phyloP scores from a whole-genome alignment of 768 basidiomycete species.

The Suillus cothurnatus region DNA sequence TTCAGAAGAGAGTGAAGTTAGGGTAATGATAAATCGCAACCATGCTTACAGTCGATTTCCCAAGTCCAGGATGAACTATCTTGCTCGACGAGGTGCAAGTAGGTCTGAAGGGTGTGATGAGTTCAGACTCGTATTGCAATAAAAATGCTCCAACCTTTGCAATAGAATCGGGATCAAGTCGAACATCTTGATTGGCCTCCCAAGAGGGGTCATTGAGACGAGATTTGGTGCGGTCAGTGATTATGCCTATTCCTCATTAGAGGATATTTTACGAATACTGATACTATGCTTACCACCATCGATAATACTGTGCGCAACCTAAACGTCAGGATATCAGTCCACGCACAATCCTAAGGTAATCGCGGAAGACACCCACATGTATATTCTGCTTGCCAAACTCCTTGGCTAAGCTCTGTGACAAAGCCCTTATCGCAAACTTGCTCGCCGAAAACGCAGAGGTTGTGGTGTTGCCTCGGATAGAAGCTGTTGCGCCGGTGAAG shows the following conservation, averaged over 20 bases:
- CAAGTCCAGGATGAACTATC: slow-evolving; percentile 76
- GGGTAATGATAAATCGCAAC: neutral
- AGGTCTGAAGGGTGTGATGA: slow-evolving; percentile 45
- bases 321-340: slow-evolving; percentile 8
- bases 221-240: slow-evolving; percentile 37
- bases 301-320: too few relatives aligned
- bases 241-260: neutral
- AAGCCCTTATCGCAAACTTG: slow-evolving; percentile 62
- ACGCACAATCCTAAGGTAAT: neutral
- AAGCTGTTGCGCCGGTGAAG: slow-evolving; percentile 76
- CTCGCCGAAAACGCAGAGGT: slow-evolving; percentile 67
- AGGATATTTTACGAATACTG: neutral
- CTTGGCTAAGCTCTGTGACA: slow-evolving; percentile 73
- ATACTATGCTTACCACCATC: neutral
- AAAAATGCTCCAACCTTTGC: slow-evolving; percentile 51
- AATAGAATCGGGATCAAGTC: slow-evolving; percentile 67
- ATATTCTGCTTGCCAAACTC: slow-evolving; percentile 77
- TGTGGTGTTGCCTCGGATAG: slow-evolving; percentile 57
- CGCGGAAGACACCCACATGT: slow-evolving; percentile 46
- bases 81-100: slow-evolving; percentile 67
- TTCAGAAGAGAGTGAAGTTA: neutral
- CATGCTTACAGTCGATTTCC: slow-evolving; percentile 72
- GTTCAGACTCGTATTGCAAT: neutral
- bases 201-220: slow-evolving; percentile 37
- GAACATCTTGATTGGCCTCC: slow-evolving; percentile 46